phyloP scores from a whole-genome alignment of 768 basidiomycete species.

The Hebeloma cylindrosporum region DNA sequence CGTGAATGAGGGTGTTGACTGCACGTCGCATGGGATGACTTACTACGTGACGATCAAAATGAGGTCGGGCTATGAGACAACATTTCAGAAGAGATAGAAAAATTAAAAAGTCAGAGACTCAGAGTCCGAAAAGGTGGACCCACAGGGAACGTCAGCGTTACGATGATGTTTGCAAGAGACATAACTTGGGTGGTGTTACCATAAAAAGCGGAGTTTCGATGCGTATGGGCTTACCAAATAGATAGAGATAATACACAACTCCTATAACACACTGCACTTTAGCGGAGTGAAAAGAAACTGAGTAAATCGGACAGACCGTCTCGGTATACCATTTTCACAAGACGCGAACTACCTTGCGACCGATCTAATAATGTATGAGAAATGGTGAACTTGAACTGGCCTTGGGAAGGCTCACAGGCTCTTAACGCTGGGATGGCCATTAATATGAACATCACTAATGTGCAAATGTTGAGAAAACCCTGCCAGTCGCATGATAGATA shows the following conservation, averaged over 20 bases:
- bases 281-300: not conserved
- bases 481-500: not conserved
- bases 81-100: no score
- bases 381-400: no score
- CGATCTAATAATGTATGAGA: slow-evolving; percentile 3
- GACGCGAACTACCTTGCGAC: slow-evolving; percentile 11
- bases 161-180: slow-evolving; percentile 20
- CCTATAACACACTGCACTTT: slow-evolving; percentile 10
- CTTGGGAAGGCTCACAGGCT: slow-evolving; percentile 10
- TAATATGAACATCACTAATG: slow-evolving; percentile 17
- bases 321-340: slow-evolving; percentile 13
- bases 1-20: not conserved
- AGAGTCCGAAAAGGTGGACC: not conserved
- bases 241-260: slow-evolving; percentile 22
- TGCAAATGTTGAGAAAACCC: not conserved
- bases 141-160: slow-evolving; percentile 17
- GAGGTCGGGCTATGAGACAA: slow-evolving; percentile 15
- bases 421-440: slow-evolving; percentile 18
- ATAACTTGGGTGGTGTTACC: slow-evolving; percentile 9
- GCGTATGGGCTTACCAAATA: slow-evolving; percentile 20
- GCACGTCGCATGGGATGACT: not conserved
- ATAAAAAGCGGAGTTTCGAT: not conserved
- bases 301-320: slow-evolving; percentile 15
- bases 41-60: slow-evolving; percentile 19
- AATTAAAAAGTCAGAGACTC: not conserved